Evolutionary conservation across 129 eudicot species (phyloP).

Genomic region (Arctium lappa): DNA sequence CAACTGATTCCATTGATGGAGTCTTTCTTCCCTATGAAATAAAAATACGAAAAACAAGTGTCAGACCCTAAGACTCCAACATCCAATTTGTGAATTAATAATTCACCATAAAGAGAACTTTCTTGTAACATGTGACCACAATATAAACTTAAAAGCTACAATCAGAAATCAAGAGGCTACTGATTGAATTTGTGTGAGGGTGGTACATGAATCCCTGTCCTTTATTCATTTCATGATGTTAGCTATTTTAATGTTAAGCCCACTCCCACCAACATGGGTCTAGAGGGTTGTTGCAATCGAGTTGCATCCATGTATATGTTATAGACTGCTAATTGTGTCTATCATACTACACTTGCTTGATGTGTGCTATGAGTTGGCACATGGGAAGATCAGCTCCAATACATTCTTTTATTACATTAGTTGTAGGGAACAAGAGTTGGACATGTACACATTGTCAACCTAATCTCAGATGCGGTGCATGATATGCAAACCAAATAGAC

Average conservation of each 20-base stretch:
- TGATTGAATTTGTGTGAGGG: neutral
- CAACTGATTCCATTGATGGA: constrained; percentile 82
- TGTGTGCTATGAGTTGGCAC: too few relatives aligned
- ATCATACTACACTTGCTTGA: neutral
- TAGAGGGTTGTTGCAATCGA: too few relatives aligned
- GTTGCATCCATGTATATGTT: neutral
- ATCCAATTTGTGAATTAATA: neutral
- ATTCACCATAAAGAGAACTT: neutral
- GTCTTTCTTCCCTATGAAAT: constrained; percentile 66
- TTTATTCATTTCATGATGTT: neutral
- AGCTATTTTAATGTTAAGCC: neutral
- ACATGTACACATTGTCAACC: neutral
- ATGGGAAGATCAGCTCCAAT: neutral
- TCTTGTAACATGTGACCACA: neutral
- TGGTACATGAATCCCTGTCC: neutral
- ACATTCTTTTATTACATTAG: neutral
- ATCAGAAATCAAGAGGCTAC: neutral
- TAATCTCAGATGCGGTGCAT: too few relatives aligned
- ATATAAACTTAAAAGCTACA: neutral
- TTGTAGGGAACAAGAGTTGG: neutral
- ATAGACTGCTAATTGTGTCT: neutral
- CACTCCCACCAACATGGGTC: neutral
- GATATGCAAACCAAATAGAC: too few relatives aligned
- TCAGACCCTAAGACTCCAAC: constrained; percentile 3
- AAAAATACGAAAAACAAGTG: constrained; percentile 11